Percentiles rank a stretch among this genome's conserved stretches.
Conservation (phyloP, 176 grass and related monocot genomes). For the maize (Zea mays) region Zm-B73-REFERENCE-NAM-5.0 NC_050099.1:242958001-242958500, state of each 20-base stretch:
- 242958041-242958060: background rate
- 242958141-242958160: constrained; percentile 21
- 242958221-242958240: constrained; percentile 12
- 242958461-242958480: constrained; percentile 33
- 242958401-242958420: constrained; percentile 7
- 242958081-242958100: background rate
- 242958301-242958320: background rate
- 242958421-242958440: constrained; percentile 40
- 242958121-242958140: background rate
- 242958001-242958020: background rate
- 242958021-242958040: background rate
- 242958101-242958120: constrained; percentile 10
- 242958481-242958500: constrained; percentile 39
- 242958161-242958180: constrained; percentile 10
- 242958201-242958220: background rate
- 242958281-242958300: background rate
- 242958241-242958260: background rate
- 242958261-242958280: constrained; percentile 24
- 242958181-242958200: constrained; percentile 17
- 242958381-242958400: constrained; percentile 28
- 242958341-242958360: constrained; percentile 25
- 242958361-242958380: constrained; percentile 36
- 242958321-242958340: constrained; percentile 23
- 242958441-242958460: background rate
- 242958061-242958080: background rate